These are phyloP conservation scores for Clonostachys byssicola DNA, from an alignment of 2,329 filamentous ascomycete genomes.

Conservation along the genomic window DNA sequence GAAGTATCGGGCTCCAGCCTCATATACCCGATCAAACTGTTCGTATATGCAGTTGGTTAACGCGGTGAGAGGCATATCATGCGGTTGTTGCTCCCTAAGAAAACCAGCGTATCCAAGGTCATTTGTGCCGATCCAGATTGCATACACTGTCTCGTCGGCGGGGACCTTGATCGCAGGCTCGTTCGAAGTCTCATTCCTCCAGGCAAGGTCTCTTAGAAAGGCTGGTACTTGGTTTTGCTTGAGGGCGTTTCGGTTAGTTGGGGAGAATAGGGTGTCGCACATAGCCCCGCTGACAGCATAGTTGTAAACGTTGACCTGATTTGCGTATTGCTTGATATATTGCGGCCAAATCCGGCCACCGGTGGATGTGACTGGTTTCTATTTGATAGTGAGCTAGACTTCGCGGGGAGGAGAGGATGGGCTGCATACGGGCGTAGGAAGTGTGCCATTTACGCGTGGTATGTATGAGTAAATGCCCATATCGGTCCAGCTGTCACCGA, in stretches of 20 bases:
- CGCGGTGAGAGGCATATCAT: conserved; percentile 54
- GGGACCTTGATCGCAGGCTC: neutral
- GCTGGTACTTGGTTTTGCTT: conserved; percentile 50
- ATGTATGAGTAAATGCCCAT: conserved; percentile 36
- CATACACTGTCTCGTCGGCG: conserved; percentile 62
- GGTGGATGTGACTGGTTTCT: conserved; percentile 53
- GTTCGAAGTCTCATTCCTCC: conserved; percentile 48
- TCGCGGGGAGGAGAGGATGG: neutral
- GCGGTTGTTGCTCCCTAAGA: conserved; percentile 56
- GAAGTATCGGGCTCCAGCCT: conserved; percentile 63
- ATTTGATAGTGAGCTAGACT: conserved; percentile 37
- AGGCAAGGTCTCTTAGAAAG: conserved; percentile 56
- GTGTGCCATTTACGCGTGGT: neutral
- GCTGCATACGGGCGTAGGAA: neutral
- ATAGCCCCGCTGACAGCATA: conserved; percentile 72
- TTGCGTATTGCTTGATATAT: conserved; percentile 57
- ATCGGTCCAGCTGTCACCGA: conserved; percentile 76
- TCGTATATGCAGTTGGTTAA: conserved; percentile 67
- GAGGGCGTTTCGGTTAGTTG: conserved; percentile 46
- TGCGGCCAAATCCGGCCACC: conserved; percentile 69
- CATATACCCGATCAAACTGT: conserved; percentile 59
- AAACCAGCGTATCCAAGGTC: conserved; percentile 67
- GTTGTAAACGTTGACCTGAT: conserved; percentile 50
- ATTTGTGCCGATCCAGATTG: conserved; percentile 80
- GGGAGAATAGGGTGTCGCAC: conserved; percentile 65